Conservation (phyloP, 2,329 filamentous ascomycete genomes). For the Pyrenophora teres region DNA sequence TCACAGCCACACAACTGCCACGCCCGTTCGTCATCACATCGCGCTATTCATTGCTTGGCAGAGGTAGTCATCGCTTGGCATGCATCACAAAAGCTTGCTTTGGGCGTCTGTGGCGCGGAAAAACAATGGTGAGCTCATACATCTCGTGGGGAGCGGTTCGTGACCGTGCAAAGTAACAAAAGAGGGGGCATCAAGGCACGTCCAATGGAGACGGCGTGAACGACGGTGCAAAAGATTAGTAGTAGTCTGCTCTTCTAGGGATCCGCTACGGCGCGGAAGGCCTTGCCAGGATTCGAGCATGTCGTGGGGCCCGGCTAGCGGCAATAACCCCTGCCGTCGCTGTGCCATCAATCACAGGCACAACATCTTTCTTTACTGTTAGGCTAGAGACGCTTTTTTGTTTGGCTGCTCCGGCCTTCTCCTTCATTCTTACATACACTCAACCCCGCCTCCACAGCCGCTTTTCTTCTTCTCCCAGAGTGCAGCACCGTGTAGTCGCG, state of each 20-base stretch:
- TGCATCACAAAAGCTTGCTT: constrained; percentile 3
- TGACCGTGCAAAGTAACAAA: background rate
- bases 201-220: background rate
- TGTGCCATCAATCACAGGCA: constrained; percentile 20
- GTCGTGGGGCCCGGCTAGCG: constrained; percentile 19
- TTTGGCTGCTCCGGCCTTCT: constrained; percentile 10
- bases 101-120: background rate
- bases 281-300: background rate
- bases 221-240: background rate
- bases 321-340: constrained; percentile 18
- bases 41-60: constrained; percentile 1
- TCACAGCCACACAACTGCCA: constrained; percentile 6
- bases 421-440: background rate
- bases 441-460: background rate
- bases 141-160: background rate
- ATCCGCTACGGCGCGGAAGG: constrained; percentile 5
- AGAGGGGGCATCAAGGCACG: background rate
- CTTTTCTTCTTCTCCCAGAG: background rate
- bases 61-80: constrained; percentile 4
- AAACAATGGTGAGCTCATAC: constrained; percentile 9
- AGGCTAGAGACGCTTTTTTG: constrained; percentile 3
- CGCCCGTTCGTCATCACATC: constrained; percentile 4
- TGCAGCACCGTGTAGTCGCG: background rate
- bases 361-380: constrained; percentile 17
- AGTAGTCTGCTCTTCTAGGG: background rate